Evolutionary conservation across 495 filamentous ascomycete genomes (phyloP).

Genomic region (Tuber borchii): DNA sequence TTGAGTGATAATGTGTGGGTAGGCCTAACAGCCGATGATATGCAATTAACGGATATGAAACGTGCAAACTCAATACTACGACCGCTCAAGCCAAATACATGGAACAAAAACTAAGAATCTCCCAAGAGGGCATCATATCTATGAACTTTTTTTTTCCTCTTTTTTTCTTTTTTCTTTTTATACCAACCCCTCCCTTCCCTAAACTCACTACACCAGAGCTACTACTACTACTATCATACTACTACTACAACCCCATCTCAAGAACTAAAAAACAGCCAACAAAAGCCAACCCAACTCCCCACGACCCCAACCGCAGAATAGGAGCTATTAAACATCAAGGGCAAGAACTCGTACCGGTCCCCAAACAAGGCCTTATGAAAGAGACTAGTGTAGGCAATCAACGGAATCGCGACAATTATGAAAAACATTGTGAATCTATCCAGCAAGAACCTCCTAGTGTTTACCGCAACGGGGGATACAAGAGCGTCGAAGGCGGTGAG

Average conservation of each 20-base stretch:
- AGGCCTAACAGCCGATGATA: background rate
- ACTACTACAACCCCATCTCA: conserved; percentile 39
- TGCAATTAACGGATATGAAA: background rate
- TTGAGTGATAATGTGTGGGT: background rate
- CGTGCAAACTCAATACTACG: background rate
- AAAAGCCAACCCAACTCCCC: conserved; percentile 92
- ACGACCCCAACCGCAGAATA: conserved; percentile 94
- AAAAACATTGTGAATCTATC: conserved; percentile 87
- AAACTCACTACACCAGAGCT: background rate
- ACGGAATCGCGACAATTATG: conserved; percentile 75
- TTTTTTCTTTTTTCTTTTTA: too few relatives aligned
- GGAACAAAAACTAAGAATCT: background rate
- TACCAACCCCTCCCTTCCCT: background rate
- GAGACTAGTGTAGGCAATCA: conserved; percentile 83
- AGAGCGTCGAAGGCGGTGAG: conserved; percentile 77
- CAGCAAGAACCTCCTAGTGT: conserved; percentile 71
- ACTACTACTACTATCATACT: background rate
- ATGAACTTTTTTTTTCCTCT: background rate
- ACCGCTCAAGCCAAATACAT: background rate
- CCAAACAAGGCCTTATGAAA: conserved; percentile 78
- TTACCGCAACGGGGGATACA: conserved; percentile 64
- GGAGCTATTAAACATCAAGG: conserved; percentile 92
- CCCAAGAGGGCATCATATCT: background rate
- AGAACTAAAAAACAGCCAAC: conserved; percentile 83
- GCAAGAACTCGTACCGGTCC: conserved; percentile 76